Percentiles rank a stretch among this genome's conserved stretches.
phyloP scores from a whole-genome alignment of 176 grass and related monocot genomes.

The Secale cereale region DNA sequence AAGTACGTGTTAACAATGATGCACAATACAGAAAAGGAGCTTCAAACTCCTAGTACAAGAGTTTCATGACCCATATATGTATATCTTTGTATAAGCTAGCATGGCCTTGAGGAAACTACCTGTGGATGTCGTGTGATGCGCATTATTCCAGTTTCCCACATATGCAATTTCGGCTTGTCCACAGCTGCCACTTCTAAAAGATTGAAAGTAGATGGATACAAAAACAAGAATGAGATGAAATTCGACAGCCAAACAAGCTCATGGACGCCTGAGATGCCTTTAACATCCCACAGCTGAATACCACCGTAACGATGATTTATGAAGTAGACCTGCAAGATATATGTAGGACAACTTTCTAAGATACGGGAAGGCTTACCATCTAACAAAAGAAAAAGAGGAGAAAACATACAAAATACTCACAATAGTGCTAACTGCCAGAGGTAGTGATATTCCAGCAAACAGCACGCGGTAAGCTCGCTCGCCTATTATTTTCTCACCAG shows the following conservation, averaged over 20 bases:
- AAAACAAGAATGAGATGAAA: slow-evolving; percentile 80
- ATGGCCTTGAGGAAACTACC: slow-evolving; percentile 30
- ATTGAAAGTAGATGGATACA: slow-evolving; percentile 99
- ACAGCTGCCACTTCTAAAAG: slow-evolving; percentile 92
- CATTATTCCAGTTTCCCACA: slow-evolving; percentile 99
- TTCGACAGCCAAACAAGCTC: slow-evolving; percentile 81
- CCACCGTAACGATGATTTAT: slow-evolving; percentile 94
- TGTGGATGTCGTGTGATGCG: slow-evolving; percentile 94
- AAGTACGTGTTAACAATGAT: neutral
- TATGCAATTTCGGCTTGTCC: slow-evolving; percentile 90
- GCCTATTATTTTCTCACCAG: slow-evolving; percentile 79
- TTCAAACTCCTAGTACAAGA: neutral
- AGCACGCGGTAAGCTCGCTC: slow-evolving; percentile 78
- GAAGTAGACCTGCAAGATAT: slow-evolving; percentile 74
- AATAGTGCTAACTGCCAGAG: slow-evolving; percentile 75
- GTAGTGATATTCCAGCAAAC: slow-evolving; percentile 89
- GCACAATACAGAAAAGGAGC: neutral
- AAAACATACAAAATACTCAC: slow-evolving; percentile 43
- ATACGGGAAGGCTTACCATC: neutral
- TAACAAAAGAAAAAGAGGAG: neutral
- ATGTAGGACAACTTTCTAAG: neutral
- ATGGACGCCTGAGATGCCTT: slow-evolving; percentile 62
- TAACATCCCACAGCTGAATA: slow-evolving; percentile 82
- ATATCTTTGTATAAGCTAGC: neutral
- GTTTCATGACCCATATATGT: neutral